Evolutionary conservation across 2,329 filamentous ascomycete species (phyloP), one percentile per base, ranked within the genome.

Genomic region (Bipolaris sorokiniana): DNA sequence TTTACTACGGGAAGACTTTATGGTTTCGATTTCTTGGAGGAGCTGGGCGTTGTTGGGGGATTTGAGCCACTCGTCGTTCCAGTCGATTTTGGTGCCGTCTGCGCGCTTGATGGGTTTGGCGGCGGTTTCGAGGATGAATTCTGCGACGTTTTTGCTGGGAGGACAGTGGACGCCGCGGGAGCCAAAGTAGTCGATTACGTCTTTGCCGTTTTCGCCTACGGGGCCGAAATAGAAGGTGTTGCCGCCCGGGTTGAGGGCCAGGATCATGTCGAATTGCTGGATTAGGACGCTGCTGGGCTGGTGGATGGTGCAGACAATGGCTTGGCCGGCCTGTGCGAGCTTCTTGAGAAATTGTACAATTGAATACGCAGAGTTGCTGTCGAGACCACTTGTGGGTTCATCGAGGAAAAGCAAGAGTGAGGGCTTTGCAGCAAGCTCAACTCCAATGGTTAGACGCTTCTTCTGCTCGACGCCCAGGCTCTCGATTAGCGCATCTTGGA

Each of bases 171-270:
- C 84, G 10, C 89, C 89, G 33, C 88, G 83, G 18, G 86, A 81
- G 2, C 81, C 83, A 61, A 91, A 91, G 75, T 91, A 91, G 36
- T 88, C 82, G 65, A 87, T 83, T 1, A 91, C 85, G 13, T 83
- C 82, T 3, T 81, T 77, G 5, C 88, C 88, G 40, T 88, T 85
- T n/a, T 88, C 80, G 52, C 89, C 89, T 11, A 91, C 85, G 0
- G 86, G 84, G 0, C 89, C 89, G 56, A 91, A 91, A 75, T 91
- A 92, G 74, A 90, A 89, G 0, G 86, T 88, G 68, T 89, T 88
- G 18, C 87, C 88, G 15, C 86, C 87, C 0, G 83, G 87, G 65
- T 89, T 88, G 31, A 91, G 80, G 1, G 87, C 86, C 1, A 91
- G 81, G 16, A 91, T 85, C 83, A 89, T 89, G 71, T 91, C 88